Conservation (phyloP, 2,329 filamentous ascomycete species). For the Cordyceps militaris region DNA sequence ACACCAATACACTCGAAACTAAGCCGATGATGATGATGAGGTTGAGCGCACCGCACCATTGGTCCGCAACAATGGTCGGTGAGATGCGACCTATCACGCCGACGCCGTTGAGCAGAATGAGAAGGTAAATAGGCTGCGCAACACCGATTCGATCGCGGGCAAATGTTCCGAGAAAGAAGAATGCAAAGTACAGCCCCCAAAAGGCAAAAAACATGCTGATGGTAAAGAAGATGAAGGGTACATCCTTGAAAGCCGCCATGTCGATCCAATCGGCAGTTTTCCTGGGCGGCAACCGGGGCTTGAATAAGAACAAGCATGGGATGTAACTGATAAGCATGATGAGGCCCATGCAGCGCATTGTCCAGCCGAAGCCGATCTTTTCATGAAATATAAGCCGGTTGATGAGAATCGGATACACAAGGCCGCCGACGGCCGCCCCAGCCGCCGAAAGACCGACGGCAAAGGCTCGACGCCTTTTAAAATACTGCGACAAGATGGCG, state of each 20-base stretch:
- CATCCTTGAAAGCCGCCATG: conserved; percentile 34
- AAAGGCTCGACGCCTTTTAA: conserved; percentile 45
- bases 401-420: conserved; percentile 45
- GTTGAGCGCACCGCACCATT: conserved; percentile 44
- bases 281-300: conserved; percentile 33
- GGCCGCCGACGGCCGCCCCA: conserved; percentile 48
- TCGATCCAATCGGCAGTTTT: conserved; percentile 37
- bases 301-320: conserved; percentile 31
- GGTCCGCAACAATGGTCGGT: conserved; percentile 41
- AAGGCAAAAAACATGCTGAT: conserved; percentile 29
- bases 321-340: conserved; percentile 35
- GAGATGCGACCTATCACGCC: conserved; percentile 43
- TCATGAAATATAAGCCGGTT: conserved; percentile 35
- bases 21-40: conserved; percentile 34
- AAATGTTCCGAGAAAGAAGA: conserved; percentile 45
- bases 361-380: conserved; percentile 48
- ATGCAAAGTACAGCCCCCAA: conserved; percentile 33
- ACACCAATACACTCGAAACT: conserved; percentile 19
- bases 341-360: conserved; percentile 41
- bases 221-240: conserved; percentile 28
- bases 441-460: conserved; percentile 53
- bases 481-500: conserved; percentile 57
- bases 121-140: conserved; percentile 18
- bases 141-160: conserved; percentile 27
- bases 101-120: conserved; percentile 41